A percentile compares a stretch with the other conserved stretches of the same genome.
phyloP scores from a whole-genome alignment of 495 filamentous ascomycete species.

The Staphylotrichum longicolle region DNA sequence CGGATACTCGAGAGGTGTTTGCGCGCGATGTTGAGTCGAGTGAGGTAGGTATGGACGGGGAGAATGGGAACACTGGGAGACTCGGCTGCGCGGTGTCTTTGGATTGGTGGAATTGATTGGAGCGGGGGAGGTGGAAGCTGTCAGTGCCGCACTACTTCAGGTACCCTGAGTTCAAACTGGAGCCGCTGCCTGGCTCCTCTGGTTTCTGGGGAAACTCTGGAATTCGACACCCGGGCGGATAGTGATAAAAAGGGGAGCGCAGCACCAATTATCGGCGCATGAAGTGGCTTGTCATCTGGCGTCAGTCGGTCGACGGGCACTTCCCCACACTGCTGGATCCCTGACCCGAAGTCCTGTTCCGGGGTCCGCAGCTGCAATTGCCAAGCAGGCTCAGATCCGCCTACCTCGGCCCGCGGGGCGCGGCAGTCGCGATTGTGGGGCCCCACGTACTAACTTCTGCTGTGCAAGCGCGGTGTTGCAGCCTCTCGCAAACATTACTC shows the following conservation, averaged over 20 bases:
- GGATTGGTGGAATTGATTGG: conserved; percentile 13
- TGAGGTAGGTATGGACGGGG: too few species aligned
- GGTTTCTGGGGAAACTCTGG: not conserved
- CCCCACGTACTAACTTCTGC: not conserved
- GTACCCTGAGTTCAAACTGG: not conserved
- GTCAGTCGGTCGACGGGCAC: not conserved
- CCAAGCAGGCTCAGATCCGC: conserved; percentile 21
- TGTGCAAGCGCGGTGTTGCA: too few species aligned
- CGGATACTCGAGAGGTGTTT: not conserved
- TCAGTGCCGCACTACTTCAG: not conserved
- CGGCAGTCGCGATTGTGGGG: conserved; percentile 9
- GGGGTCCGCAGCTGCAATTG: not conserved
- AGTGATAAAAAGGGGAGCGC: not conserved
- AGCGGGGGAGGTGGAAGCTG: not conserved
- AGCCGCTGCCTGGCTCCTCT: not conserved
- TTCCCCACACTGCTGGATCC: not conserved
- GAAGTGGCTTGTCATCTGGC: not conserved
- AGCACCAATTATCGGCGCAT: not conserved
- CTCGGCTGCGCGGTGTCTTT: not conserved
- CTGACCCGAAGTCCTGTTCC: conserved; percentile 5
- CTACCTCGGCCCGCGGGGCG: conserved; percentile 20
- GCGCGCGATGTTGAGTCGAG: not conserved
- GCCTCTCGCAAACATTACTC: too few species aligned
- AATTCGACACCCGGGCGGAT: conserved; percentile 11
- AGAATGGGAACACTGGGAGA: not conserved